phyloP scores from a whole-genome alignment of 495 filamentous ascomycete genomes.

The Alectoria sarmentosa region DNA sequence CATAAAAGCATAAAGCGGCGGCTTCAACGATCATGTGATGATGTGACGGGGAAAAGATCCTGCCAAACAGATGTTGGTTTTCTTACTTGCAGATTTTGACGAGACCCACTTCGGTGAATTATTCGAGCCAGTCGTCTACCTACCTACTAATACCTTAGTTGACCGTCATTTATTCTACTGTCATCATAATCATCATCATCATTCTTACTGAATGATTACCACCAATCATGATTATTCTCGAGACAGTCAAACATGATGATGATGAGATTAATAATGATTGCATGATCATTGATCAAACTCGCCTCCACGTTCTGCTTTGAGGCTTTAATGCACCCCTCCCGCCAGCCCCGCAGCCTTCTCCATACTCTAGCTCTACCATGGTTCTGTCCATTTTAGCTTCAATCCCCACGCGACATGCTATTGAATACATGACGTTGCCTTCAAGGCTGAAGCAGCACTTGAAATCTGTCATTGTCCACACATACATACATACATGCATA shows the following conservation, averaged over 20 bases:
- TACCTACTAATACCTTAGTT: no score
- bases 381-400: not conserved
- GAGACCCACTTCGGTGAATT: not conserved
- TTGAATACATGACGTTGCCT: not conserved
- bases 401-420: not conserved
- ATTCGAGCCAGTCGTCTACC: no score
- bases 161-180: not conserved
- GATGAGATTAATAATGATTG: no score
- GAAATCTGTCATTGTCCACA: not conserved
- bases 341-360: not conserved
- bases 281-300: not conserved
- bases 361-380: slow-evolving; percentile 5
- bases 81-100: not conserved
- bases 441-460: no score
- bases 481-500: no score
- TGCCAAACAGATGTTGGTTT: not conserved
- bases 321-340: not conserved
- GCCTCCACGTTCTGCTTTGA: not conserved
- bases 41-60: not conserved
- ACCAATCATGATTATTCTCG: no score
- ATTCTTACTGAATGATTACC: no score
- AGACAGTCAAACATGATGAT: no score
- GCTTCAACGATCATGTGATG: not conserved
- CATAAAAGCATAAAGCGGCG: not conserved
- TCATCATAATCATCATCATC: no score